Conservation (phyloP, 768 basidiomycete genomes). For the Lepiota brunneoincarnata region DNA sequence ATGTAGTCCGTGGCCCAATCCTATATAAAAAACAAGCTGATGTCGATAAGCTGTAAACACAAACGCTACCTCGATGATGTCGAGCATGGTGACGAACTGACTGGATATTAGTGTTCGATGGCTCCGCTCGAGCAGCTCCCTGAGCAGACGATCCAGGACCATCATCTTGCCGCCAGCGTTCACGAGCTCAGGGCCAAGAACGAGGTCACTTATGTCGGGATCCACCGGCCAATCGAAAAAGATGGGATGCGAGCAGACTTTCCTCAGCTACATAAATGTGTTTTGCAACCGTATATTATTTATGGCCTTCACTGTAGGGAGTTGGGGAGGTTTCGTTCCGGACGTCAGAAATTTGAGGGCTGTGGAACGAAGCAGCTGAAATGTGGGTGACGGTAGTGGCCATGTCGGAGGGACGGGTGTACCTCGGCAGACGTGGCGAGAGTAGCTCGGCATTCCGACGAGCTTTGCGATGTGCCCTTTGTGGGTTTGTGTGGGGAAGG, state of each 20-base stretch:
- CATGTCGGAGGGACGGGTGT: neutral
- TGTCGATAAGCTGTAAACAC: too few relatives aligned
- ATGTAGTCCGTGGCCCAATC: too few relatives aligned
- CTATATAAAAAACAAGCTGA: too few relatives aligned
- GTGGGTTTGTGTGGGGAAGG: neutral
- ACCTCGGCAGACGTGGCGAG: constrained; percentile 86
- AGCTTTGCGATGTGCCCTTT: constrained; percentile 78
- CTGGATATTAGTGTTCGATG: too few relatives aligned
- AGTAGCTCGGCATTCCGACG: constrained; percentile 74
- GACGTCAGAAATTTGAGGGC: constrained; percentile 77
- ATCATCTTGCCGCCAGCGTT: constrained; percentile 96
- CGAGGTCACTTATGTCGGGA: constrained; percentile 51
- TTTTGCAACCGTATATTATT: constrained; percentile 96
- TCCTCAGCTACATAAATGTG: constrained; percentile 94
- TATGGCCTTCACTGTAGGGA: constrained; percentile 75
- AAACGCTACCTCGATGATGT: too few relatives aligned
- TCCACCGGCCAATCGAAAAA: too few relatives aligned
- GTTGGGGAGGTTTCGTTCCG: constrained; percentile 42
- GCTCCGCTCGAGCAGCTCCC: too few relatives aligned
- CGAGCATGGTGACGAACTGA: too few relatives aligned
- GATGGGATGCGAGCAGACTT: constrained; percentile 94
- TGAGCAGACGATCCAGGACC: too few relatives aligned
- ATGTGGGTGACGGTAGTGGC: neutral
- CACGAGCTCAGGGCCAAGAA: constrained; percentile 77
- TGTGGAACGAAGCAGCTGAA: constrained; percentile 22